Evolutionary conservation across 2,329 filamentous ascomycete genomes (phyloP).

Genomic region (Fusarium secorum): DNA sequence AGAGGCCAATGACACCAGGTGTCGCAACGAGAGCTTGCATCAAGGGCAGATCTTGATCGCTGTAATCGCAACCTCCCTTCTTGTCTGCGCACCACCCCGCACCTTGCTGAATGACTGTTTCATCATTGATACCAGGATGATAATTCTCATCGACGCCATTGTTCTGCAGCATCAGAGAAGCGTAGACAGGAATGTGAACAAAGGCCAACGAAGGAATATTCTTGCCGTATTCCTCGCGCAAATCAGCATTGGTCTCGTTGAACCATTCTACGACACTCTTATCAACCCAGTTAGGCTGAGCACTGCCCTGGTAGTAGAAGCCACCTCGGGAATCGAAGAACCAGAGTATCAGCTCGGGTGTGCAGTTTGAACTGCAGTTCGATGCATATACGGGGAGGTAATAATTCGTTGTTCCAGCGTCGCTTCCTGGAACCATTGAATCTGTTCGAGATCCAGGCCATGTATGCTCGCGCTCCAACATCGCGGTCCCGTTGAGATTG

Average conservation of each 20-base stretch:
- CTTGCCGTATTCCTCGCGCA: conserved; percentile 41
- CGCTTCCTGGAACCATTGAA: conserved; percentile 26
- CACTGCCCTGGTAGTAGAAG: conserved; percentile 52
- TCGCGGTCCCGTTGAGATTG: conserved; percentile 48
- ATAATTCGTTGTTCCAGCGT: conserved; percentile 53
- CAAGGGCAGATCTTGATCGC: conserved; percentile 65
- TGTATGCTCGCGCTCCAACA: conserved; percentile 37
- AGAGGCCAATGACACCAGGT: conserved; percentile 63
- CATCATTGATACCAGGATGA: conserved; percentile 58
- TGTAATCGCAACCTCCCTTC: conserved; percentile 51
- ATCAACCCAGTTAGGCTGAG: conserved; percentile 56
- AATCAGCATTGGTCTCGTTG: conserved; percentile 44
- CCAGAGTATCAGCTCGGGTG: conserved; percentile 63
- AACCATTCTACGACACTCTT: conserved; percentile 56
- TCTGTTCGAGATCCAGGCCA: conserved; percentile 37
- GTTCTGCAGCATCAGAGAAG: conserved; percentile 37
- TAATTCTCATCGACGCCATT: conserved; percentile 46
- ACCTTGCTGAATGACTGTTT: conserved; percentile 52
- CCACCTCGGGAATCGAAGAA: conserved; percentile 74
- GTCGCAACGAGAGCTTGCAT: conserved; percentile 67
- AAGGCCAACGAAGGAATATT: conserved; percentile 57
- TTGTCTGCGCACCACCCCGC: conserved; percentile 54
- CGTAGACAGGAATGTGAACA: conserved; percentile 56
- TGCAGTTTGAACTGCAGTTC: conserved; percentile 44
- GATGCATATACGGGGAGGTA: conserved; percentile 51